A percentile compares a stretch with the other conserved stretches of the same genome.
Conservation (phyloP, 345 rosid genomes). For the Populus tremula region DNA sequence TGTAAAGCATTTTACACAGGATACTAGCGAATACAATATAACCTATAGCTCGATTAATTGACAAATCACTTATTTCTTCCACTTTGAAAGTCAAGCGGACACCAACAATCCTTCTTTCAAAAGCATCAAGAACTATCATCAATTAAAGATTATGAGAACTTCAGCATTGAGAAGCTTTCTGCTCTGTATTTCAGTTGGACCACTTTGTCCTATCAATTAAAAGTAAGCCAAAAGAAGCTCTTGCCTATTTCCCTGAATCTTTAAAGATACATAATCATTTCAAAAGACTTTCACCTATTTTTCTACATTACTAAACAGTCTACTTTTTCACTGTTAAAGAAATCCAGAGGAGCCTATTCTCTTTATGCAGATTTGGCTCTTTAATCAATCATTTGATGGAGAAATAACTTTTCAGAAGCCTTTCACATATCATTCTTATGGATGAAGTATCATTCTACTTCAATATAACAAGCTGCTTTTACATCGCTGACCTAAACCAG, state of each 20-base stretch:
- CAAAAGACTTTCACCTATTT: too few species aligned
- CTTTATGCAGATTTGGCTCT: too few species aligned
- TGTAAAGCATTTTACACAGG: constrained; percentile 1
- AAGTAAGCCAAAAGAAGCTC: neutral
- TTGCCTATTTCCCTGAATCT: neutral
- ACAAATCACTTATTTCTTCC: neutral
- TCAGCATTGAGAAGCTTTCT: neutral
- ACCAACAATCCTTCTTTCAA: neutral
- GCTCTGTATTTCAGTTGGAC: neutral
- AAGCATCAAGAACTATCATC: neutral
- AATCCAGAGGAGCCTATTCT: too few species aligned
- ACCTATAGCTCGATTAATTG: neutral
- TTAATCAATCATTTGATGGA: neutral
- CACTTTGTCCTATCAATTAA: neutral
- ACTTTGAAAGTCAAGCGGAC: neutral
- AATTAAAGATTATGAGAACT: neutral
- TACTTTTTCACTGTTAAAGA: too few species aligned
- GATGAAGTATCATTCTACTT: neutral
- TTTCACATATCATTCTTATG: neutral
- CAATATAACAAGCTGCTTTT: neutral
- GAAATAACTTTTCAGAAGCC: neutral
- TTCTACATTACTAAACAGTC: too few species aligned
- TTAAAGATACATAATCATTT: too few species aligned
- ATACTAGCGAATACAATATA: neutral
- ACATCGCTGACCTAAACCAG: neutral